Evolutionary conservation across 768 basidiomycete species (phyloP), one percentile per base, ranked within the genome.

Genomic region (Udeniomyces megalosporus): DNA sequence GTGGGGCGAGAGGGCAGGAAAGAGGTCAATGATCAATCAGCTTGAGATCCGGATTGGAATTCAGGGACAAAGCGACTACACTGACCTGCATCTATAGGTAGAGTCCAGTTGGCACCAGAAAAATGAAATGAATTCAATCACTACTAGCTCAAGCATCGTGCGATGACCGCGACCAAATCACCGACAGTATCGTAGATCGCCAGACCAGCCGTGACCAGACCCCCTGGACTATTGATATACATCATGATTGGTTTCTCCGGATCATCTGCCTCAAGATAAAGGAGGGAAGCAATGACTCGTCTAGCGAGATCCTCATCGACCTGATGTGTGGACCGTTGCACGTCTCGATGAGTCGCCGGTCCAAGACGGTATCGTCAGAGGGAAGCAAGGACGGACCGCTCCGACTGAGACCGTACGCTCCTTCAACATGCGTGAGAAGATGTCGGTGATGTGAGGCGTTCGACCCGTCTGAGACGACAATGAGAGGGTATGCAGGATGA

Each of bases 321-420:
- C 91, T 95, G n/a, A n/a, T n/a, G 66, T 66, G 44, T 54, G 42
- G 35, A 14, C 3, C 34, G 28, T 2, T 4, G 31, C 7, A 35
- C 24, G n/a, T 5, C n/a, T 0, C 31, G 35, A 17, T 24, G 17
- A 26, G n/a, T 1, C 28, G 6, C 11, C 24, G 29, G 28, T 24
- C 17, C 56, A 67, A 62, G 38, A 52, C 29, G n/a, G 38, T 45
- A 22, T 20, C 32, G 20, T 17, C 29, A 29, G 20, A 47, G 24
- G n/a, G 45, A 12, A 12, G 12, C 17, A 50, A 35, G 52, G 24
- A 77, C 83, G 68, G 70, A 92, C 92, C 17, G 90, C 85, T 22
- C 91, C 92, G 42, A 96, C 79, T 84, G 96, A 95, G 68, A 97
- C 87, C 38, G 96, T 92, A 54, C 93, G 81, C 71, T 97, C 93